These are phyloP conservation scores for Pichia californica DNA, from an alignment of 805 yeast genomes.

Conservation along the genomic window DNA sequence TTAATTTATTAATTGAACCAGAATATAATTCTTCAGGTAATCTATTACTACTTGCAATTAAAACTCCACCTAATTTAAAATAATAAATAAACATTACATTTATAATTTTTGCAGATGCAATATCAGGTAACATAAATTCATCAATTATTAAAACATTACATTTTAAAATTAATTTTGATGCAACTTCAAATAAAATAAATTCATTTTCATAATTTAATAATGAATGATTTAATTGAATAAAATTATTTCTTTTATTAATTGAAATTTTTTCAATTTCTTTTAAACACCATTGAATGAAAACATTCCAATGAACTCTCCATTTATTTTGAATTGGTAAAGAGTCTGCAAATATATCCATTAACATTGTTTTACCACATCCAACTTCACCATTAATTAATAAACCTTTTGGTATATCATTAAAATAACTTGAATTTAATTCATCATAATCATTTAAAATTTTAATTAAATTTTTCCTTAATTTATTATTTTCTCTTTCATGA, in stretches of 20 bases:
- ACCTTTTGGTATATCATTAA: constrained; percentile 57
- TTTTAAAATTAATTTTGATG: constrained; percentile 52
- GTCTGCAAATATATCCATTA: constrained; percentile 65
- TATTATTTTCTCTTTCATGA: constrained; percentile 10
- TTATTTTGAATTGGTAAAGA: constrained; percentile 58
- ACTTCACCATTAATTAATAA: constrained; percentile 58
- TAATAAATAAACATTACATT: constrained; percentile 59
- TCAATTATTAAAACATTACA: constrained; percentile 59
- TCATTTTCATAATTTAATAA: constrained; percentile 48
- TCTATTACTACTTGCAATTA: constrained; percentile 68
- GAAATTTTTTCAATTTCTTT: constrained; percentile 53
- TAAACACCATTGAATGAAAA: constrained; percentile 63
- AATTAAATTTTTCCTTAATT: constrained; percentile 35
- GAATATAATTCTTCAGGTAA: constrained; percentile 68
- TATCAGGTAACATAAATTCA: constrained; percentile 73
- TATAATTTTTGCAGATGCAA: constrained; percentile 66
- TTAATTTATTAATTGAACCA: constrained; percentile 52
- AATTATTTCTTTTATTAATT: constrained; percentile 31
- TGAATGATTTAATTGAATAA: constrained; percentile 28
- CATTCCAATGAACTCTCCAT: constrained; percentile 65
- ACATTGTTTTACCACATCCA: constrained; percentile 71
- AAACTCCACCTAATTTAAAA: constrained; percentile 68
- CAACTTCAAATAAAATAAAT: constrained; percentile 58
- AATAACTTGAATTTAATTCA: constrained; percentile 35
- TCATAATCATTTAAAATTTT: constrained; percentile 47